phyloP scores from a whole-genome alignment of 768 basidiomycete genomes.

The Phylloporus arenicola region DNA sequence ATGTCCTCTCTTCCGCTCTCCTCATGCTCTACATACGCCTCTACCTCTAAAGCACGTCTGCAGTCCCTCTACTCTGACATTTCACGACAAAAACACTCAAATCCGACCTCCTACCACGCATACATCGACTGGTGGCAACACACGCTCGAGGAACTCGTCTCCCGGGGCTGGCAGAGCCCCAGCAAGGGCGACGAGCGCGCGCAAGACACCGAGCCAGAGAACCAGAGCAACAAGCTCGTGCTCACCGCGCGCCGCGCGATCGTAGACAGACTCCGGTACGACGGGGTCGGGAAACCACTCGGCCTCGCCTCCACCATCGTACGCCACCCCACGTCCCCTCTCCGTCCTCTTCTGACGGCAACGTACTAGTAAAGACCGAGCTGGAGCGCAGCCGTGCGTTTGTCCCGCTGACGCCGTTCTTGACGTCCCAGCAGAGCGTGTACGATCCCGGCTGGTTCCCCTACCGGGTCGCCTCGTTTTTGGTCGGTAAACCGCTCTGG shows the following conservation, averaged over 20 bases:
- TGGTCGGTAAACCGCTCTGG: constrained; percentile 78
- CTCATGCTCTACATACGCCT: constrained; percentile 24
- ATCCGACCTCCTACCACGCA: constrained; percentile 75
- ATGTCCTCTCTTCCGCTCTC: constrained; percentile 22
- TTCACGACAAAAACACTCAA: constrained; percentile 74
- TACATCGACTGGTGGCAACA: constrained; percentile 87
- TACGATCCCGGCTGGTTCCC: constrained; percentile 69
- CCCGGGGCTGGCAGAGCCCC: constrained; percentile 46
- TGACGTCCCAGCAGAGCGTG: constrained; percentile 52
- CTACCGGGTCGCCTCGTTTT: constrained; percentile 59
- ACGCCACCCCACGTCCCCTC: constrained; percentile 32
- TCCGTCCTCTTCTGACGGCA: constrained; percentile 17
- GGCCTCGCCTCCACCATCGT: constrained; percentile 70
- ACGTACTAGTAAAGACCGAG: constrained; percentile 63
- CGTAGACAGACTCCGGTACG: constrained; percentile 55
- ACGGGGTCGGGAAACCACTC: constrained; percentile 72
- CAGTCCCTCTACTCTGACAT: constrained; percentile 87
- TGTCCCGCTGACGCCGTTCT: constrained; percentile 50
- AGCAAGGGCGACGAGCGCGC: constrained; percentile 9
- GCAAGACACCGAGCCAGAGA: constrained; percentile 6
- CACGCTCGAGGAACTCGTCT: constrained; percentile 57
- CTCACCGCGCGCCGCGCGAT: constrained; percentile 51
- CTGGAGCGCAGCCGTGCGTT: constrained; percentile 43
- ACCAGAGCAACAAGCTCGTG: constrained; percentile 48
- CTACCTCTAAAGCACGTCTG: constrained; percentile 43